phyloP scores from a whole-genome alignment of 2,329 filamentous ascomycete genomes.

The Xylariales sp. region DNA sequence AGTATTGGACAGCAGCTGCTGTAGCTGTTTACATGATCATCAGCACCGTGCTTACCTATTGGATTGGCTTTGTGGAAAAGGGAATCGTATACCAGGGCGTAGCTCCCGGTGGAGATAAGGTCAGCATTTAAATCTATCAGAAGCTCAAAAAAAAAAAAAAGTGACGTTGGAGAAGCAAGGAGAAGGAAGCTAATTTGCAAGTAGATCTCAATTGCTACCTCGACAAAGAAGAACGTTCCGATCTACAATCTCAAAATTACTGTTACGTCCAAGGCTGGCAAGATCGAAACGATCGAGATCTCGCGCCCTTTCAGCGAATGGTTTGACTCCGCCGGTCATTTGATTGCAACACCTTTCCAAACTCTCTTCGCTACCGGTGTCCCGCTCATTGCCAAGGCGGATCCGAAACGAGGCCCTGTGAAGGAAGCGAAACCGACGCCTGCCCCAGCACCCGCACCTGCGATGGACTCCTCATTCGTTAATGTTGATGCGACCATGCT shows the following conservation, averaged over 20 bases:
- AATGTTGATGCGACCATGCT: conserved; percentile 42
- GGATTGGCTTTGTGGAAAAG: conserved; percentile 81
- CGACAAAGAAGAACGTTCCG: conserved; percentile 73
- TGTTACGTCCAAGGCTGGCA: conserved; percentile 36
- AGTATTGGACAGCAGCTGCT: conserved; percentile 73
- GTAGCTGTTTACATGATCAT: conserved; percentile 76
- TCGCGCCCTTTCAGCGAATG: conserved; percentile 65
- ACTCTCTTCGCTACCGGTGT: conserved; percentile 68
- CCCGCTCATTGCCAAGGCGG: conserved; percentile 59
- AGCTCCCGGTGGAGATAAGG: conserved; percentile 50
- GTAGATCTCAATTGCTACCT: conserved; percentile 69
- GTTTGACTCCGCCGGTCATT: conserved; percentile 71
- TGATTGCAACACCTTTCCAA: conserved; percentile 74
- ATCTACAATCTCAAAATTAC: conserved; percentile 72
- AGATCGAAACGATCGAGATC: conserved; percentile 46
- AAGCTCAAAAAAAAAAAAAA: too few species aligned
- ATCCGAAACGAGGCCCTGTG: conserved; percentile 56
- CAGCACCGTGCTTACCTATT: conserved; percentile 72
- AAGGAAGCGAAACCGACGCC: conserved; percentile 13
- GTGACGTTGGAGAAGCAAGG: background rate
- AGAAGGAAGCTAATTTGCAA: conserved; percentile 33
- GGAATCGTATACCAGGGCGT: conserved; percentile 76
- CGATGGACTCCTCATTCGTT: conserved; percentile 20
- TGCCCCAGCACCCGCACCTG: background rate
- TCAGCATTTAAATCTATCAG: too few species aligned